Percentiles rank a stretch among this genome's conserved stretches.
These are phyloP conservation scores for Pythium guiyangense DNA, from an alignment of 352 stramenopile genomes.

Conservation along the genomic window DNA sequence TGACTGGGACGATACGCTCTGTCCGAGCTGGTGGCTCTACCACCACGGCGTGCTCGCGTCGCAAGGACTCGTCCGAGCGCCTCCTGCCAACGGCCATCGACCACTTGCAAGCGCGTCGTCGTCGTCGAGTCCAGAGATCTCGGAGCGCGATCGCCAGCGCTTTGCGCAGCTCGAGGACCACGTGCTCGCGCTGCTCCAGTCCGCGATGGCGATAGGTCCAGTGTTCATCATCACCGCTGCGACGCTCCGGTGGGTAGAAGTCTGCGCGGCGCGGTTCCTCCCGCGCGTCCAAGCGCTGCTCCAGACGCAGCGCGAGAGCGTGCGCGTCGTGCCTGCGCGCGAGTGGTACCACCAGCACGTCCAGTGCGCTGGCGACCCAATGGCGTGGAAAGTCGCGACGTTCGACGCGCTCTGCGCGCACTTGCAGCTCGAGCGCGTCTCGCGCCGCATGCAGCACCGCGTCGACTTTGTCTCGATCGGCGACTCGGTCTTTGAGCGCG, in stretches of 20 bases:
- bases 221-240: slow-evolving; percentile 69
- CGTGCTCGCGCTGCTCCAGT: slow-evolving; percentile 34
- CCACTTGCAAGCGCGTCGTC: slow-evolving; percentile 12
- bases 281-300: slow-evolving; percentile 32
- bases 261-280: slow-evolving; percentile 37
- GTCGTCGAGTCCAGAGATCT: no score
- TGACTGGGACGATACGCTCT: slow-evolving; percentile 69
- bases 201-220: slow-evolving; percentile 30
- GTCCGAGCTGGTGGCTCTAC: slow-evolving; percentile 54
- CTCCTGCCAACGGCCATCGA: no score
- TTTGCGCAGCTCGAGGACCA: slow-evolving; percentile 35
- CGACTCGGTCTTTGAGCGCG: slow-evolving; percentile 48
- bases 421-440: slow-evolving; percentile 39
- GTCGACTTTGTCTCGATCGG: slow-evolving; percentile 55
- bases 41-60: slow-evolving; percentile 33
- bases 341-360: slow-evolving; percentile 51
- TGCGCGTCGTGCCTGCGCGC: slow-evolving; percentile 54
- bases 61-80: slow-evolving; percentile 17
- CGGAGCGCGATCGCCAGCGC: slow-evolving; percentile 1
- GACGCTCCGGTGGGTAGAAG: slow-evolving; percentile 44
- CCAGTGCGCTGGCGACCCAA: slow-evolving; percentile 24
- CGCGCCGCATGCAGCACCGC: slow-evolving; percentile 13
- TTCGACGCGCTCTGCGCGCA: slow-evolving; percentile 50
- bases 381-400: slow-evolving; percentile 47
- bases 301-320: slow-evolving; percentile 19